These are phyloP conservation scores for Debaryomyces castellii DNA, from an alignment of 805 yeast genomes.

Conservation along the genomic window DNA sequence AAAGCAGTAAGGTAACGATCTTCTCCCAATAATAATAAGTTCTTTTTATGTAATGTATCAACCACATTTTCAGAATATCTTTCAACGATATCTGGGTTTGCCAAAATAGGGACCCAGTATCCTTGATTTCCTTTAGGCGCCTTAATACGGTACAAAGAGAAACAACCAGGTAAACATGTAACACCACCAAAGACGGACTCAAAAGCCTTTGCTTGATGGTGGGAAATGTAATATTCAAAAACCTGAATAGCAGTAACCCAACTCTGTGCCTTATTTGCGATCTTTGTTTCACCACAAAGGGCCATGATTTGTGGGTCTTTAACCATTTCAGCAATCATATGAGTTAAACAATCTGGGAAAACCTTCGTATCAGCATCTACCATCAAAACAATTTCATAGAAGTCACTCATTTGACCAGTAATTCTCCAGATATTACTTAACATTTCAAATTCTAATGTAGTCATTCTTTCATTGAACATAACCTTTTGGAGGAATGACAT, in stretches of 20 bases:
- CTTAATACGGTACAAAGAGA: conserved; percentile 87
- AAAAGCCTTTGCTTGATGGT: conserved; percentile 91
- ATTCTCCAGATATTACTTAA: conserved; percentile 73
- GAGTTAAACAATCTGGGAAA: conserved; percentile 82
- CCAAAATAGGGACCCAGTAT: conserved; percentile 90
- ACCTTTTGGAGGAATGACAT: conserved; percentile 88
- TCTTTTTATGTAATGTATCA: conserved; percentile 82
- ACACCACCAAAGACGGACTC: conserved; percentile 95
- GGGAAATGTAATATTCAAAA: conserved; percentile 89
- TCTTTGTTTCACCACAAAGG: conserved; percentile 91
- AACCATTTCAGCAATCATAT: conserved; percentile 88
- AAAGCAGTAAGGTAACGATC: conserved; percentile 83
- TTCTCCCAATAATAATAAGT: conserved; percentile 82
- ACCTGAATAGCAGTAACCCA: conserved; percentile 96
- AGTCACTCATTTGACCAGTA: conserved; percentile 81
- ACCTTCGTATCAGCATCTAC: conserved; percentile 94
- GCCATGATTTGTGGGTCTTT: conserved; percentile 88
- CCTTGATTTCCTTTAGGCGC: conserved; percentile 72
- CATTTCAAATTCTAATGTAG: conserved; percentile 80
- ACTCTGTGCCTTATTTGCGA: conserved; percentile 73
- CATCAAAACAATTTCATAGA: conserved; percentile 82
- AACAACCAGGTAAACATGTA: conserved; percentile 94
- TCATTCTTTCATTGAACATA: conserved; percentile 92
- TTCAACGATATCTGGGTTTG: conserved; percentile 92
- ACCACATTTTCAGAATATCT: conserved; percentile 84